Conservation (phyloP, 176 grass and related monocot species). For the Lolium multiflorum region DNA sequence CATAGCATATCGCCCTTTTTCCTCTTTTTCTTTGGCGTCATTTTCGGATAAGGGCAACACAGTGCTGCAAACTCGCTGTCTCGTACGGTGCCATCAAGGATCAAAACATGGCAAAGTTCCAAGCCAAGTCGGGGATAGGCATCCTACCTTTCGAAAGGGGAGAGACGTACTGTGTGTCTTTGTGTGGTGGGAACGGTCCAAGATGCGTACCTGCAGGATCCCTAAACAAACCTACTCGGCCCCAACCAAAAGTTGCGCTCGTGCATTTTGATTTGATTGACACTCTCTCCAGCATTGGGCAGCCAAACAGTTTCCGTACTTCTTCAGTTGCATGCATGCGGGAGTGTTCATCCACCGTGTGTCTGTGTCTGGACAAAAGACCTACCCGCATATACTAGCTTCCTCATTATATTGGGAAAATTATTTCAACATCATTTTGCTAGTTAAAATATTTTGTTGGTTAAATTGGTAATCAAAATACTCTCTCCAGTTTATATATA, state of each 20-base stretch:
- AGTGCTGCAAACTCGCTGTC: not conserved
- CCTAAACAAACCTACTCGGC: not conserved
- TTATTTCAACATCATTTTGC: too few relatives aligned
- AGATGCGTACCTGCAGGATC: not conserved
- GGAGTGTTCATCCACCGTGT: too few relatives aligned
- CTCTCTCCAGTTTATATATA: too few relatives aligned
- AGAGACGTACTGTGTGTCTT: not conserved
- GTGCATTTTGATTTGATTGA: slow-evolving; percentile 23
- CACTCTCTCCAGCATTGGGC: not conserved
- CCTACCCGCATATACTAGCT: too few relatives aligned
- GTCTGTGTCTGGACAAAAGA: too few relatives aligned
- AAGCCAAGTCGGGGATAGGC: not conserved
- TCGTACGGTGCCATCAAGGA: not conserved
- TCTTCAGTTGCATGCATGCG: too few relatives aligned
- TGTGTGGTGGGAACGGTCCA: slow-evolving; percentile 20
- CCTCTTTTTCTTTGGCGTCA: not conserved
- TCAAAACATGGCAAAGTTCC: not conserved
- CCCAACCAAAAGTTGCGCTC: not conserved
- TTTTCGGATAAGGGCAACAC: slow-evolving; percentile 7
- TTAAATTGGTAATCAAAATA: too few relatives aligned
- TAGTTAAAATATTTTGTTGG: too few relatives aligned
- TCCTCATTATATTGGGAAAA: too few relatives aligned
- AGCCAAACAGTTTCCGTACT: not conserved
- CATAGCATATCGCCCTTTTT: not conserved
- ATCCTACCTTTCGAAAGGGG: not conserved